Conservation (phyloP, 495 filamentous ascomycete species). For the Penicillium robsamsonii region DNA sequence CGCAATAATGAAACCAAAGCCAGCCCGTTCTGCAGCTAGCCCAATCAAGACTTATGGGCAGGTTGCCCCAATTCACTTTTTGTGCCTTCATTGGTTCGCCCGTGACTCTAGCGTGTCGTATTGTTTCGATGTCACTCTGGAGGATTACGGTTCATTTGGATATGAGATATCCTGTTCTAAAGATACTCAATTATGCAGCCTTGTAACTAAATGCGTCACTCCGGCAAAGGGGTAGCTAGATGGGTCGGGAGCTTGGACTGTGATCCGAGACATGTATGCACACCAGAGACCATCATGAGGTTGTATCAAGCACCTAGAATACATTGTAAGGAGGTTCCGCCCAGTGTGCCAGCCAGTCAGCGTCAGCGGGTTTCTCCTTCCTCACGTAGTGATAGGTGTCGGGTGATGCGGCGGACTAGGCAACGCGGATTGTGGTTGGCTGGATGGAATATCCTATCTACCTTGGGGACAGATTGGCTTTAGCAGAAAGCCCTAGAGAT, state of each 20-base stretch:
- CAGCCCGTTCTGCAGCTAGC: slow-evolving; percentile 9
- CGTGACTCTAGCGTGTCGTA: not conserved
- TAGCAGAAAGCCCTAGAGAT: not conserved
- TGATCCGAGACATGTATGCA: slow-evolving; percentile 6
- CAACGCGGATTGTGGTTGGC: slow-evolving; percentile 13
- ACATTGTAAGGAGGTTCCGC: slow-evolving; percentile 5
- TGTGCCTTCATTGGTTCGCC: not conserved
- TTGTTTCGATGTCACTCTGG: slow-evolving; percentile 1
- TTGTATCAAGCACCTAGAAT: not conserved
- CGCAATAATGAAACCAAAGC: slow-evolving; percentile 5
- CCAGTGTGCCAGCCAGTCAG: slow-evolving; percentile 18
- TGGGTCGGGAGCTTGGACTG: slow-evolving; percentile 8
- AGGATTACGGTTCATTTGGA: not conserved
- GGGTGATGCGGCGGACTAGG: slow-evolving; percentile 18
- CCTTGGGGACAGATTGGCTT: not conserved
- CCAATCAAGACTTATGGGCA: not conserved
- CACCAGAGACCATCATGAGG: slow-evolving; percentile 2
- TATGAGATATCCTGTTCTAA: not conserved
- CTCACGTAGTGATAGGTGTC: slow-evolving; percentile 27
- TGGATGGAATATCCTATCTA: slow-evolving; percentile 1
- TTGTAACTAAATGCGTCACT: not conserved
- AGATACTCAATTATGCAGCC: slow-evolving; percentile 4
- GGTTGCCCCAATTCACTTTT: not conserved
- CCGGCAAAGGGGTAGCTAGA: not conserved
- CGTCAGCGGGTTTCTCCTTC: slow-evolving; percentile 12